Conservation (phyloP, 257 asterid genomes). For the Apocynum venetum region DNA sequence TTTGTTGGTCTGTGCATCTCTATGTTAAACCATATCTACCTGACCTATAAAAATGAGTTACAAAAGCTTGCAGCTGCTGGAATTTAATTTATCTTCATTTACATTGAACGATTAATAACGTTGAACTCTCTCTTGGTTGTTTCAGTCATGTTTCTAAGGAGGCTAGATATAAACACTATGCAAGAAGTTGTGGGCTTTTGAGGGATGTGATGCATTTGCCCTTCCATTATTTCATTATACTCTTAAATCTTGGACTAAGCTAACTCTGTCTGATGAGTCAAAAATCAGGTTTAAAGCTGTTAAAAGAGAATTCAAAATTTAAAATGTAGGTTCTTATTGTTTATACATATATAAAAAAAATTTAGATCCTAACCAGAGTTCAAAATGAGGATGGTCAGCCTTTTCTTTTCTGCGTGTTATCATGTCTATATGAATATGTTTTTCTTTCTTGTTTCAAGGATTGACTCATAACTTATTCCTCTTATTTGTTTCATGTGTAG, state of each 20-base stretch:
- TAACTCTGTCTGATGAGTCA: background rate
- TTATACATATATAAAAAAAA: background rate
- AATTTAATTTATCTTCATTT: background rate
- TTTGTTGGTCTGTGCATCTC: background rate
- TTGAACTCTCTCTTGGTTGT: background rate
- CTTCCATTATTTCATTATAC: background rate
- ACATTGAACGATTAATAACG: too few species aligned
- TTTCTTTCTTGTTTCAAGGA: background rate
- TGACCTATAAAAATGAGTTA: background rate
- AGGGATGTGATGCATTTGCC: background rate
- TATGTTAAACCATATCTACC: background rate
- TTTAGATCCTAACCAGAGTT: background rate
- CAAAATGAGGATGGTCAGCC: background rate
- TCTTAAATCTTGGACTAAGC: background rate
- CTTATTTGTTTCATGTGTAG: background rate
- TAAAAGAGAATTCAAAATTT: background rate
- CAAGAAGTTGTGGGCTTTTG: background rate
- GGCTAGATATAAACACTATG: background rate
- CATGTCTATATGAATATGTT: background rate
- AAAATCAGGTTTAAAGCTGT: background rate
- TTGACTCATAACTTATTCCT: background rate
- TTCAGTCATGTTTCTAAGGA: background rate
- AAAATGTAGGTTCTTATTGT: background rate
- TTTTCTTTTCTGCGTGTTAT: background rate
- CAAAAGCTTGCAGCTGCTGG: background rate